phyloP scores from a whole-genome alignment of 148 eudicot genomes.

The Rhododendron vialii region DNA sequence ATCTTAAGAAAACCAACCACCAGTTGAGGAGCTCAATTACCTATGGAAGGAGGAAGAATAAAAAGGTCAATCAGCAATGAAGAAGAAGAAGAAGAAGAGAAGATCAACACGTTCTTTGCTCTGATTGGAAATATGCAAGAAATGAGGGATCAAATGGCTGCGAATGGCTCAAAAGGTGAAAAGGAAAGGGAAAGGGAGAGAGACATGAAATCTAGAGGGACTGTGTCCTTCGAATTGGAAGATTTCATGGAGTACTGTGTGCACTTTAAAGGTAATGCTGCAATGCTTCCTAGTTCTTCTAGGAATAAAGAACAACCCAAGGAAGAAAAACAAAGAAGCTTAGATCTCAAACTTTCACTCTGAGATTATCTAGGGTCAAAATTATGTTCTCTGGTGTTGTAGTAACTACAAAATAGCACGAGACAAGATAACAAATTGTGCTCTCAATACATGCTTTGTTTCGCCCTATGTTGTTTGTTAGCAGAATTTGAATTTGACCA shows the following conservation, averaged over 20 bases:
- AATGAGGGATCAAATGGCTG: constrained; percentile 5
- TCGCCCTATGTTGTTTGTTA: no score
- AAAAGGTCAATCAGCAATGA: background rate
- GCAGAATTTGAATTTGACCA: no score
- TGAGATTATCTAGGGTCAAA: background rate
- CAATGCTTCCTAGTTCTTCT: background rate
- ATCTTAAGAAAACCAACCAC: background rate
- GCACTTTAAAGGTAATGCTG: background rate
- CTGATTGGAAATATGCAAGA: constrained; percentile 22
- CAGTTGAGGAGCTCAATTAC: background rate
- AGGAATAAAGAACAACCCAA: background rate
- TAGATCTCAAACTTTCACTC: constrained; percentile 4
- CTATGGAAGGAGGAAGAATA: background rate
- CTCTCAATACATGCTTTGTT: background rate
- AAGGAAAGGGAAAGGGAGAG: no score
- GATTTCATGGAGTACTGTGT: constrained; percentile 15
- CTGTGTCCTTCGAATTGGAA: constrained; percentile 29
- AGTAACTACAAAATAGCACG: background rate
- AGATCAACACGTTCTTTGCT: constrained; percentile 38
- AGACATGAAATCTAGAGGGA: constrained; percentile 8
- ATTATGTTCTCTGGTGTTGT: background rate
- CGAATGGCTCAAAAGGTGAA: background rate
- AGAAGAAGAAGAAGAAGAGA: constrained; percentile 27
- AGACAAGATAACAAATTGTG: background rate
- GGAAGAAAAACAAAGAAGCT: background rate